These are phyloP conservation scores for Melampsora larici-populina DNA, from an alignment of 1,284 basidiomycete species.

Conservation along the genomic window DNA sequence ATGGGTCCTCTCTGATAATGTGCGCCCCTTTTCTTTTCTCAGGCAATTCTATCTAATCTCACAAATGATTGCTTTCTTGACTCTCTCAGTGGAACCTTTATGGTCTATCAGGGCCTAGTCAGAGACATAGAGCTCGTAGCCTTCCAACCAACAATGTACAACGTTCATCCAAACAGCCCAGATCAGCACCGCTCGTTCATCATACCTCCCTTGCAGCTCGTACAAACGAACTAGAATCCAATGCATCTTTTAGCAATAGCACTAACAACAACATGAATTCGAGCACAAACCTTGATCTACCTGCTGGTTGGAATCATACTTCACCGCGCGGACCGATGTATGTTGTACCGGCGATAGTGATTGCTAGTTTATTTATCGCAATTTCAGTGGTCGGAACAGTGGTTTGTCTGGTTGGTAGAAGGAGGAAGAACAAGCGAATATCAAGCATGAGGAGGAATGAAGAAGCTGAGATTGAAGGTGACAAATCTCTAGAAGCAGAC, in stretches of 20 bases:
- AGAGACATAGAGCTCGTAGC: slow-evolving; percentile 28
- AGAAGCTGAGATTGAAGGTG: not conserved
- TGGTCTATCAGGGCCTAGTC: slow-evolving; percentile 23
- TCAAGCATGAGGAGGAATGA: not conserved
- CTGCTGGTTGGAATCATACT: slow-evolving; percentile 44
- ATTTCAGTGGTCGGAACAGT: slow-evolving; percentile 22
- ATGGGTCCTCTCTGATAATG: slow-evolving; percentile 41
- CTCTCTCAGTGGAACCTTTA: slow-evolving; percentile 22
- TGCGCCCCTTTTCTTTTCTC: not conserved
- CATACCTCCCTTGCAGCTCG: slow-evolving; percentile 8
- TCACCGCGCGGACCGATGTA: slow-evolving; percentile 35
- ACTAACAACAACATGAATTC: not conserved
- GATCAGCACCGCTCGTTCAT: slow-evolving; percentile 3
- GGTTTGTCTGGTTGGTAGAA: slow-evolving; percentile 4
- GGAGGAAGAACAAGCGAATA: not conserved
- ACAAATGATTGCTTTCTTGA: not conserved
- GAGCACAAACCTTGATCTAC: slow-evolving; percentile 21
- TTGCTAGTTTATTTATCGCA: slow-evolving; percentile 31
- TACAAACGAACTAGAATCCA: slow-evolving; percentile 1
- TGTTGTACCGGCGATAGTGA: slow-evolving; percentile 30
- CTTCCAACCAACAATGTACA: not conserved
- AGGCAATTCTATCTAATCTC: not conserved
- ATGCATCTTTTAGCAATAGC: not conserved
- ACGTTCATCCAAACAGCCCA: not conserved
- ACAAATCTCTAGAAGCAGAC: not conserved